Percentiles rank a stretch among this genome's conserved stretches.
These are phyloP conservation scores for Cephaloascus fragrans DNA, from an alignment of 805 yeast genomes.

Conservation along the genomic window DNA sequence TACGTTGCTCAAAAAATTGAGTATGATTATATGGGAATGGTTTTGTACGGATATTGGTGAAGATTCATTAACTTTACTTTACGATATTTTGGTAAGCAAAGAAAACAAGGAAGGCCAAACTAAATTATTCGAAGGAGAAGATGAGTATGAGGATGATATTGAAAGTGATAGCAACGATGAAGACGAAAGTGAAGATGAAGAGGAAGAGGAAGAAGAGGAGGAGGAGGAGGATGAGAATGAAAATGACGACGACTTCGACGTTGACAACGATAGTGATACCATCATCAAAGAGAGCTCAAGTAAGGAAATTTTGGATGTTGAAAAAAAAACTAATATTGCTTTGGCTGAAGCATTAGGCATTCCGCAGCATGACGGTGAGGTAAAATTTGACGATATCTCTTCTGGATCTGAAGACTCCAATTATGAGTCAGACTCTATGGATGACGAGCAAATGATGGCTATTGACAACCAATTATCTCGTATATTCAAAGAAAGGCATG, in stretches of 20 bases:
- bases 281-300: too few species aligned
- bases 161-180: slow-evolving; percentile 19
- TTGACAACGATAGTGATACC: slow-evolving; percentile 4
- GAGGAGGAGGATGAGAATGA: slow-evolving; percentile 13
- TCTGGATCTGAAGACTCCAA: slow-evolving; percentile 45
- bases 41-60: slow-evolving; percentile 18
- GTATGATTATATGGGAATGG: slow-evolving; percentile 29
- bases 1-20: slow-evolving; percentile 23
- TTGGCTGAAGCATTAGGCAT: slow-evolving; percentile 66
- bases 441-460: slow-evolving; percentile 94
- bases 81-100: slow-evolving; percentile 34
- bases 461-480: slow-evolving; percentile 75
- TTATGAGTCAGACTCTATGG: slow-evolving; percentile 70
- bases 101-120: slow-evolving; percentile 80
- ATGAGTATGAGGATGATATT: slow-evolving; percentile 15
- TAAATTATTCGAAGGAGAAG: slow-evolving; percentile 58
- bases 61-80: slow-evolving; percentile 24
- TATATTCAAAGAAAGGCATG: slow-evolving; percentile 77
- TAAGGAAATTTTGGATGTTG: slow-evolving; percentile 14
- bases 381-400: slow-evolving; percentile 27
- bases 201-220: slow-evolving; percentile 15
- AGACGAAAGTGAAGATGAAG: slow-evolving; percentile 17
- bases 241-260: slow-evolving; percentile 6
- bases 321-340: slow-evolving; percentile 45
- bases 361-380: slow-evolving; percentile 35